Base-by-base conservation (phyloP, 345 rosid genomes). In the Corchorus olitorius region DNA sequence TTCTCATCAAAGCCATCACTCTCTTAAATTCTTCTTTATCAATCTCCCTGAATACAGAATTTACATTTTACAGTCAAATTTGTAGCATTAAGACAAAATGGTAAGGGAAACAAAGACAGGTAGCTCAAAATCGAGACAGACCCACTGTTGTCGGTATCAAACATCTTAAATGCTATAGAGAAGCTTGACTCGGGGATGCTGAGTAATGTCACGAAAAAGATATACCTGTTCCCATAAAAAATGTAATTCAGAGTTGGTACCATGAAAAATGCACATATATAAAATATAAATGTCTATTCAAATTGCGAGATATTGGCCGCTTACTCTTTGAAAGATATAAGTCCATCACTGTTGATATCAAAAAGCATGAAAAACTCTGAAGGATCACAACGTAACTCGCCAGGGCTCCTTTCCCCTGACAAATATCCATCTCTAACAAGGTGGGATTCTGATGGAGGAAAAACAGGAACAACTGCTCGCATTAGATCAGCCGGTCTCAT, bases 401-500 rank as follows among this genome's bases (percentile, higher is more conserved):
- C 98, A 0, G 99, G 95, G 73, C 76, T 84, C 81, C 98, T 84
- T 85, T 96, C 99, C 70, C 99, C 99, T 66, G 65, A 81, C 89
- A 96, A 85, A 85, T 83, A 96, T 43, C 99, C 99, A 22, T 92
- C 97, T 76, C 99, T 89, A 59, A 96, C 93, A 27, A 86, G 80
- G 72, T 89, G 73, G 20, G 99, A 96, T 78, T 92, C 97, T 4
- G 97, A 91, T 46, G 99, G 97, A 80, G 99, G 98, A 80, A 96
- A 96, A 58, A 96, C 98, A 7, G 98, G 98, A 41, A 93, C 93
- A 8, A 87, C 81, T 3, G 99, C 99, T 3, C 98, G 89, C 99
- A 96, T 96, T 81, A 96, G 79, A 86, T 96, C 99, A 27, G 81
- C 92, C 0, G 98, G 95, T 81, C 65, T 89, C 99, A 96, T 92